Evolutionary conservation across 2,329 filamentous ascomycete genomes (phyloP), one percentile per base, ranked within the genome.

Genomic region (Paecilomyces sp.): DNA sequence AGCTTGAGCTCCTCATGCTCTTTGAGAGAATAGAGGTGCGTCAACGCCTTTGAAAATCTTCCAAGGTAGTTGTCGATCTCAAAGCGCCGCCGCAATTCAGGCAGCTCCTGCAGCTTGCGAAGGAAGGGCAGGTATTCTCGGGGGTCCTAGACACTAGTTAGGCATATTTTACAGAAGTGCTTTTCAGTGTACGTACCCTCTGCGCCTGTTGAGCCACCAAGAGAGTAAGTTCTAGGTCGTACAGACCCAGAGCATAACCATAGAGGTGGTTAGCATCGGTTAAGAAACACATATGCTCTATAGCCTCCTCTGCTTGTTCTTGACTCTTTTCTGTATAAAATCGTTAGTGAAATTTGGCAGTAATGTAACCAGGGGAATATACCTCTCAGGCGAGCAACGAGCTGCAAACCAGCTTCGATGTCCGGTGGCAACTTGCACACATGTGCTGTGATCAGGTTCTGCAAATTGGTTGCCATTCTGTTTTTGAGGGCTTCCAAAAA

Each of bases 271-370:
- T 95, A 54, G 95, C 89, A 74, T 99, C 94, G 0, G 92, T 91
- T 51, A 99, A 83, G 80, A 99, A 99, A 80, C 92, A 97, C 61
- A 99, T 97, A 70, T 99, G 94, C 71, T 97, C 92, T 24, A 97
- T 88, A 0, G 93, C 93, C 72, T 88, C 88, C 66, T 97, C 93
- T 0, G 91, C 91, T 65, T 92, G 82, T 57, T 86, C 83, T 51
- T 85, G 80, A 56, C 89, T 85, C 65, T 88, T 83, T 58, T 83
- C 82, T 77, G 55, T 8, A 47, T 50, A 54, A 56, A 24, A 3
- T 15, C 36, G 52, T 70, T 56, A 71, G 66, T 55, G 54, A 47
- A 59, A n/a, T 25, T 25, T 7, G 22, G 25, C 7, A n/a, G 13
- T 9, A 53, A 53, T 15, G 15, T 15, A 15, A 6, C 6, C 1